Conservation (phyloP, 179 eudicot species). For the Carnegiea gigantea region DNA sequence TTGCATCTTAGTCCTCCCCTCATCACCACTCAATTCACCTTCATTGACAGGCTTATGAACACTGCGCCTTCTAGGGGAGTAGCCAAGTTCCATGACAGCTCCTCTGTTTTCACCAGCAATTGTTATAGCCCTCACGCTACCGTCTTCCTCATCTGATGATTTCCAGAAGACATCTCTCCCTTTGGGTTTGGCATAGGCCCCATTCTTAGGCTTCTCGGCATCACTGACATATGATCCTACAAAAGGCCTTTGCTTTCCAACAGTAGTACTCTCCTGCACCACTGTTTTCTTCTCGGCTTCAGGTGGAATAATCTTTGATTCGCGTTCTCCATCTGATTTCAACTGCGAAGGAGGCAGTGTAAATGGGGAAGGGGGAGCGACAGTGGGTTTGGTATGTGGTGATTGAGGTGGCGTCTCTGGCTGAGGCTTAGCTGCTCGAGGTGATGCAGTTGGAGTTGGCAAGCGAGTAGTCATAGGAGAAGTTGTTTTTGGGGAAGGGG, state of each 20-base stretch:
- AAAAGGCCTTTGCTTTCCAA: constrained; percentile 17
- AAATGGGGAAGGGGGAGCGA: constrained; percentile 29
- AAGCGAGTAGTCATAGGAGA: constrained; percentile 2
- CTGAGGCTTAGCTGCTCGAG: constrained; percentile 22
- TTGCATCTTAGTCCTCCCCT: constrained; percentile 15
- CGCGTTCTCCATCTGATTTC: constrained; percentile 18
- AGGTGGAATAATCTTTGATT: constrained; percentile 19
- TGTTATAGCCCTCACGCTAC: constrained; percentile 42
- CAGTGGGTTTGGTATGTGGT: constrained; percentile 15
- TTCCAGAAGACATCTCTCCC: constrained; percentile 18
- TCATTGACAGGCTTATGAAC: background rate
- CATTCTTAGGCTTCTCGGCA: background rate
- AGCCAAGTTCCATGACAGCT: constrained; percentile 64
- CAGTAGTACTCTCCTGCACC: constrained; percentile 13
- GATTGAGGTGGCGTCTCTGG: constrained; percentile 31
- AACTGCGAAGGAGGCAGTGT: constrained; percentile 33
- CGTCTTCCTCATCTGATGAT: constrained; percentile 25
- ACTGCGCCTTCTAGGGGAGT: constrained; percentile 24
- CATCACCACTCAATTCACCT: constrained; percentile 10
- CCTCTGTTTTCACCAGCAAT: constrained; percentile 77
- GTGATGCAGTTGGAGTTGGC: constrained; percentile 7
- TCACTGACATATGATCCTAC: constrained; percentile 7
- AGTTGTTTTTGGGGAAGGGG: background rate
- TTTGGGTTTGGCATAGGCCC: constrained; percentile 11
- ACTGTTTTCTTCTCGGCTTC: constrained; percentile 29